phyloP scores from a whole-genome alignment of 768 basidiomycete genomes.

The Hypholoma fasciculare region DNA sequence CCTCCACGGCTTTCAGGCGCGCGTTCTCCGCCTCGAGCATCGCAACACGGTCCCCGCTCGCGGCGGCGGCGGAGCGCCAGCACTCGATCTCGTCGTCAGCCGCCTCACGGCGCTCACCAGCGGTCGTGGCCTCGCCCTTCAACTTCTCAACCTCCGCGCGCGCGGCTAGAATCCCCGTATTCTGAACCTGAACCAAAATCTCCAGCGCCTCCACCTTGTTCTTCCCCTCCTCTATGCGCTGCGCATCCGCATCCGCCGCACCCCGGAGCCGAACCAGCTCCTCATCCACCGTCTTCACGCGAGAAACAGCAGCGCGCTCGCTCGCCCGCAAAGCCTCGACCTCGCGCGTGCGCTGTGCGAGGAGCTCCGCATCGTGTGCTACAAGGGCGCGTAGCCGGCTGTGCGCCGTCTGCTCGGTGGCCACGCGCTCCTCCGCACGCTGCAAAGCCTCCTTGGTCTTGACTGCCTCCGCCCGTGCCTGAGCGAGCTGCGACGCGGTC shows the following conservation, averaged over 20 bases:
- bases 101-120: background rate
- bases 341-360: no score
- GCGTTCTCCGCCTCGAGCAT: background rate
- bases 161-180: background rate
- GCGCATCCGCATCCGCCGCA: background rate
- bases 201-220: background rate
- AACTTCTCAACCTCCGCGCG: background rate
- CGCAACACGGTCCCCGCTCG: background rate
- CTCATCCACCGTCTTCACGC: no score
- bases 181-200: background rate
- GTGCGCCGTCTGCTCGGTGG: no score
- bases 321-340: no score
- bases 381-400: no score
- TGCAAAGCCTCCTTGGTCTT: no score
- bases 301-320: no score
- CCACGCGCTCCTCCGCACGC: no score
- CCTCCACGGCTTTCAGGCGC: background rate
- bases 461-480: no score
- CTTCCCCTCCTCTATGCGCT: background rate
- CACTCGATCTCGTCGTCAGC: background rate
- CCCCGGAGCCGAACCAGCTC: background rate
- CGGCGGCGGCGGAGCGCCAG: background rate
- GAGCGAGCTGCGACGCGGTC: no score
- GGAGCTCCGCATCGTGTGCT: no score
- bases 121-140: background rate